These are phyloP conservation scores for Plasmodium reichenowi DNA, from an alignment of 169 alveolate species.

Conservation along the genomic window DNA sequence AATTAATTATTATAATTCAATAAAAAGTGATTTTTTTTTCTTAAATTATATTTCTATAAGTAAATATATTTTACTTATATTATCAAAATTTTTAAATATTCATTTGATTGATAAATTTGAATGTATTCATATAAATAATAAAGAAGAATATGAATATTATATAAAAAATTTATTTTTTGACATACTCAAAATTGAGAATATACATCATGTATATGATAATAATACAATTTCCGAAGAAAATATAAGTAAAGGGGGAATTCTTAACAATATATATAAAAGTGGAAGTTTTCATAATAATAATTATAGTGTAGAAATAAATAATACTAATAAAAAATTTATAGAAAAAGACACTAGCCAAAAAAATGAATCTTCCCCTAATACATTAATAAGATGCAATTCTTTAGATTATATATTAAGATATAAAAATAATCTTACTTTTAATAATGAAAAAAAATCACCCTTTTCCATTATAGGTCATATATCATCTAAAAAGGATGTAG, in stretches of 20 bases:
- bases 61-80: slow-evolving; percentile 34
- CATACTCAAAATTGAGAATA: slow-evolving; percentile 19
- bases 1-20: slow-evolving; percentile 22
- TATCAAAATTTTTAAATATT: slow-evolving; percentile 41
- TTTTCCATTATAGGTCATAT: too few species aligned
- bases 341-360: too few species aligned
- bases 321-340: too few species aligned
- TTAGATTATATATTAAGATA: too few species aligned
- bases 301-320: too few species aligned
- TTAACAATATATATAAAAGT: too few species aligned
- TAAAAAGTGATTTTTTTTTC: slow-evolving; percentile 1
- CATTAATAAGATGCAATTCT: too few species aligned
- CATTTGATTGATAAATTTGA: slow-evolving; percentile 14
- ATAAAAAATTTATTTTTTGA: slow-evolving; percentile 12
- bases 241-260: not conserved
- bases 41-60: slow-evolving; percentile 26
- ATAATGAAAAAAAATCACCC: too few species aligned
- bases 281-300: too few species aligned
- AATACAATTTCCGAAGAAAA: not conserved
- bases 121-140: slow-evolving; percentile 15
- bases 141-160: slow-evolving; percentile 21
- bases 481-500: too few species aligned
- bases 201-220: not conserved
- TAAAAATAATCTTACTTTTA: too few species aligned
- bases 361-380: too few species aligned